Percentiles rank a stretch among this genome's conserved stretches.
phyloP scores from a whole-genome alignment of 371 early-diverging fungal genomes.

The Actinomortierella wolfii region DNA sequence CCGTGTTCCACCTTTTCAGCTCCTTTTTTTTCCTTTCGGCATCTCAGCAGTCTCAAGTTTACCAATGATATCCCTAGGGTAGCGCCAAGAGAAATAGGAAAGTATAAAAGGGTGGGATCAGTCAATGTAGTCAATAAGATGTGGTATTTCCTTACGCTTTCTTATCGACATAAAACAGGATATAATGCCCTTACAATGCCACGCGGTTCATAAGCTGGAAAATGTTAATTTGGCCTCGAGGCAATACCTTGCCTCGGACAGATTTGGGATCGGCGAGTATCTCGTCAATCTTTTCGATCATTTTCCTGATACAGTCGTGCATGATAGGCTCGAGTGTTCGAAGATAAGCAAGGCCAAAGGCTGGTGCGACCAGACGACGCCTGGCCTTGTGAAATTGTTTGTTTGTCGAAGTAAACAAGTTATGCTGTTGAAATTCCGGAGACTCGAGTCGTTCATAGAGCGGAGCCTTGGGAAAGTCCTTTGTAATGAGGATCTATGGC shows the following conservation, averaged over 20 bases:
- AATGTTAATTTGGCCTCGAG: conserved; percentile 23
- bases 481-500: no score
- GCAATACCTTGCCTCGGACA: conserved; percentile 13
- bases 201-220: conserved; percentile 29
- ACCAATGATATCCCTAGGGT: no score
- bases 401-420: conserved; percentile 27
- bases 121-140: no score
- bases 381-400: conserved; percentile 38
- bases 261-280: conserved; percentile 16
- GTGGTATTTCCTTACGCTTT: no score
- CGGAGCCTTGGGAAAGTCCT: no score
- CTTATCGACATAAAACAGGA: no score
- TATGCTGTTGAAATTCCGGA: conserved; percentile 12
- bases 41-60: no score
- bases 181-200: not conserved
- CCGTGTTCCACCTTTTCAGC: no score
- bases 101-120: no score
- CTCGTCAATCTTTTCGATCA: conserved; percentile 25
- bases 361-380: conserved; percentile 32
- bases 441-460: no score
- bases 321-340: conserved; percentile 33
- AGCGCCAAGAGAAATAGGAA: no score
- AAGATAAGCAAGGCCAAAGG: conserved; percentile 27
- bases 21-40: no score
- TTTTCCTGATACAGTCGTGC: conserved; percentile 16